Evolutionary conservation across 257 asterid genomes (phyloP).

Genomic region (Ehretia macrophylla): DNA sequence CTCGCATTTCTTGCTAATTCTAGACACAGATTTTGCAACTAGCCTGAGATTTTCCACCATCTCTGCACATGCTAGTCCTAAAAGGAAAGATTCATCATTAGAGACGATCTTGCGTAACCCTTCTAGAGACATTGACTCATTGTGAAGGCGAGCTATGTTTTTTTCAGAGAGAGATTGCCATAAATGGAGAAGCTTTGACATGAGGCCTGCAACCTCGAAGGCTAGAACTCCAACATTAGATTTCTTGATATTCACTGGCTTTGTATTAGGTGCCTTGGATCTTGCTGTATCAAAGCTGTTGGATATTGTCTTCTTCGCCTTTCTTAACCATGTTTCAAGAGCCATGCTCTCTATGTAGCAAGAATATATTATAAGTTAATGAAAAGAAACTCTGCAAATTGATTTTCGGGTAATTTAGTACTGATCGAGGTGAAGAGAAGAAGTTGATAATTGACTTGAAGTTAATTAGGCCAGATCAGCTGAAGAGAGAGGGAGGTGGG

Average conservation of each 20-base stretch:
- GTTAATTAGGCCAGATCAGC: too few relatives aligned
- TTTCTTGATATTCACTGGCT: slow-evolving; percentile 37
- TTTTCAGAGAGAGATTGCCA: slow-evolving; percentile 77
- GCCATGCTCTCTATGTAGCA: slow-evolving; percentile 34
- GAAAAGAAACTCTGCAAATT: background rate
- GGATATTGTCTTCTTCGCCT: slow-evolving; percentile 57
- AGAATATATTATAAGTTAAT: background rate
- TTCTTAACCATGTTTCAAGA: slow-evolving; percentile 64
- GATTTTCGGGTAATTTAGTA: too few relatives aligned
- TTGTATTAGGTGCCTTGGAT: slow-evolving; percentile 30
- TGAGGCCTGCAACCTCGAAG: slow-evolving; percentile 72
- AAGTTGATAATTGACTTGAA: too few relatives aligned
- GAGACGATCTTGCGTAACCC: slow-evolving; percentile 93
- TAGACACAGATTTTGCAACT: slow-evolving; percentile 47
- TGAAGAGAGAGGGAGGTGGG: too few relatives aligned
- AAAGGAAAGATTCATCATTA: slow-evolving; percentile 63
- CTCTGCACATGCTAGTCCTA: slow-evolving; percentile 81
- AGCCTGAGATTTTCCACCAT: slow-evolving; percentile 57
- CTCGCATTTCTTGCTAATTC: slow-evolving; percentile 57
- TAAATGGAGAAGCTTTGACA: slow-evolving; percentile 85
- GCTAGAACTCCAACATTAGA: slow-evolving; percentile 73
- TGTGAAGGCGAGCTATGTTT: slow-evolving; percentile 45
- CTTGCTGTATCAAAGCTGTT: slow-evolving; percentile 43
- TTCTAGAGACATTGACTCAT: slow-evolving; percentile 57
- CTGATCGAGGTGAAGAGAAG: too few relatives aligned